A percentile compares a stretch with the other conserved stretches of the same genome.
Evolutionary conservation across 2,329 filamentous ascomycete species (phyloP).

Genomic region (Alternaria gansuensis): DNA sequence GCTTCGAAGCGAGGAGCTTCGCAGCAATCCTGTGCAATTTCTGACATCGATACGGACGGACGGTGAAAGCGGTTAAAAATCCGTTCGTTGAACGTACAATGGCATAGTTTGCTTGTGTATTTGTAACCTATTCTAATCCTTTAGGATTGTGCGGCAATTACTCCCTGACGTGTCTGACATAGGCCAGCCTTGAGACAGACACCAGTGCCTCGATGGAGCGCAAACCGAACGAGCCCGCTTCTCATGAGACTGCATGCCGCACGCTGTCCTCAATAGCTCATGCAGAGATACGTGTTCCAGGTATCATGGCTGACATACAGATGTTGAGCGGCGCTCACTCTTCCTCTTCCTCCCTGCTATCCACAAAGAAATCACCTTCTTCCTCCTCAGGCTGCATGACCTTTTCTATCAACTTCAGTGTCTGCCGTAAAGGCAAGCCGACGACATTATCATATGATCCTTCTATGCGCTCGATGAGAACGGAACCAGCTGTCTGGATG

Average conservation of each 20-base stretch:
- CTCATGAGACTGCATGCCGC: background rate
- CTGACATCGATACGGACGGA: background rate
- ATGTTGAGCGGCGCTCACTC: slow-evolving; percentile 4
- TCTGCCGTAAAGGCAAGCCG: slow-evolving; percentile 81
- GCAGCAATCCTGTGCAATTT: background rate
- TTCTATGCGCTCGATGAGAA: slow-evolving; percentile 88
- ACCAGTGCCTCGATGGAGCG: background rate
- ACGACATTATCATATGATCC: slow-evolving; percentile 94
- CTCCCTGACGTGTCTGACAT: background rate
- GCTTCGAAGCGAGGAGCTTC: background rate
- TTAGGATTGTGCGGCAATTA: background rate
- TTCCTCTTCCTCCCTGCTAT: slow-evolving; percentile 24
- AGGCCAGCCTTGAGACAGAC: background rate
- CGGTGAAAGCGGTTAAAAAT: background rate
- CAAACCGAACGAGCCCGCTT: background rate
- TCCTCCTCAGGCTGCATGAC: slow-evolving; percentile 75
- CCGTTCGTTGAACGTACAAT: background rate
- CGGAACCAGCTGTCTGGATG: slow-evolving; percentile 85
- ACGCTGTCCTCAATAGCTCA: background rate
- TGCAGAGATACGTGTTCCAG: background rate
- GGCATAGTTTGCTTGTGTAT: background rate
- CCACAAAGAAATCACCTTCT: slow-evolving; percentile 42
- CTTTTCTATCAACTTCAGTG: slow-evolving; percentile 84
- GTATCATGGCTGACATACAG: background rate
- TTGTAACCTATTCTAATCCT: background rate